Percentiles rank a stretch among this genome's conserved stretches.
Conservation (phyloP, 2,329 filamentous ascomycete genomes). For the Colletotrichum aenigma region DNA sequence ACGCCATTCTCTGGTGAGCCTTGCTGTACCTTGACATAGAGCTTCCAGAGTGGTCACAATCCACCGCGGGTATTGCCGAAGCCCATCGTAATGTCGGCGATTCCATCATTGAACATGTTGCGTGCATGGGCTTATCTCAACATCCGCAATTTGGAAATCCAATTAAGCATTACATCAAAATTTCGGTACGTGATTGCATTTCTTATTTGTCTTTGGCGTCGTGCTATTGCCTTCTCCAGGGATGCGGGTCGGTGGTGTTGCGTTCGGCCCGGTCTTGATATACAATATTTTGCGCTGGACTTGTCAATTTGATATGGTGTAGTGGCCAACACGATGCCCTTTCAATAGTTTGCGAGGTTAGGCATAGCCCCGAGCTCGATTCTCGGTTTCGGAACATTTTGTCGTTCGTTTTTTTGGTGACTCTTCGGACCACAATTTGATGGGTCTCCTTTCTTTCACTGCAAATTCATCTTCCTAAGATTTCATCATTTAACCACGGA, state of each 20-base stretch:
- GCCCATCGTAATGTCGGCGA: neutral
- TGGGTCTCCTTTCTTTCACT: neutral
- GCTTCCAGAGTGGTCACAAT: neutral
- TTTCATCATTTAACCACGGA: neutral
- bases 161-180: neutral
- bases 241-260: neutral
- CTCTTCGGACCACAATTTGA: neutral
- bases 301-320: constrained; percentile 4
- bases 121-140: neutral
- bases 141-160: neutral
- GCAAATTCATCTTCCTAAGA: neutral
- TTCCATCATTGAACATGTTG: neutral
- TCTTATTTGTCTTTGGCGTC: neutral
- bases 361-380: constrained; percentile 21
- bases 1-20: neutral
- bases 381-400: constrained; percentile 16
- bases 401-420: neutral
- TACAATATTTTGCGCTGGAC: fast-evolving
- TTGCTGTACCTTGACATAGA: neutral
- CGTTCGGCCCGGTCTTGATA: fast-evolving
- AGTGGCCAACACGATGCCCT: constrained; percentile 19
- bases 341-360: neutral
- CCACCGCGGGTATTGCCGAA: neutral
- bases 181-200: neutral
- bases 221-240: neutral